Conservation (phyloP, 2,329 filamentous ascomycete genomes). For the Paramyrothecium sp. region DNA sequence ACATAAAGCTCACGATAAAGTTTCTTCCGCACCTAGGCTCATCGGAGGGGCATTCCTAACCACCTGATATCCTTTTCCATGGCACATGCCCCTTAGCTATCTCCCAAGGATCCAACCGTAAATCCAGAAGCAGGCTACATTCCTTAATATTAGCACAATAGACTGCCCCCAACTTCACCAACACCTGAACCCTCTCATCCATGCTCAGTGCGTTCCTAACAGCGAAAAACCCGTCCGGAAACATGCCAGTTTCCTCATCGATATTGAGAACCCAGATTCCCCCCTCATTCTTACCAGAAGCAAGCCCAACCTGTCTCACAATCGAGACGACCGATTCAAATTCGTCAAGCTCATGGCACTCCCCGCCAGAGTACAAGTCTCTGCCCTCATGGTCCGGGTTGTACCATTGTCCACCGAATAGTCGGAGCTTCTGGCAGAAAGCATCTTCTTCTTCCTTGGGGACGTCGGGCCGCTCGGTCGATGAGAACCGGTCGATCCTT, state of each 20-base stretch:
- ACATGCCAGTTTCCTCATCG: slow-evolving; percentile 4
- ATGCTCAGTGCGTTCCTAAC: slow-evolving; percentile 6
- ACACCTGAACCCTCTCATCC: slow-evolving; percentile 6
- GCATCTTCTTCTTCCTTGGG: slow-evolving; percentile 7
- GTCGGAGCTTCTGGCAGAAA: slow-evolving; percentile 6
- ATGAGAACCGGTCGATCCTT: slow-evolving; percentile 7
- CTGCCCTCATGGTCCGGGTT: slow-evolving; percentile 5
- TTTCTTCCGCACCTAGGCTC: too few relatives aligned
- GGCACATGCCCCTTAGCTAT: neutral
- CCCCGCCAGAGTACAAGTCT: slow-evolving; percentile 4
- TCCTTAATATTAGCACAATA: neutral
- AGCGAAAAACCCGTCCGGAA: slow-evolving; percentile 5
- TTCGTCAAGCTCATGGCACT: slow-evolving; percentile 4
- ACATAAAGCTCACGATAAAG: too few relatives aligned
- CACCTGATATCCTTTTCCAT: too few relatives aligned
- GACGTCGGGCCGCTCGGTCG: slow-evolving; percentile 6
- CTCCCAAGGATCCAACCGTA: neutral
- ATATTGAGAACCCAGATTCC: slow-evolving; percentile 6
- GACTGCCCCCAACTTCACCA: slow-evolving; percentile 4
- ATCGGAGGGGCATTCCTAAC: too few relatives aligned
- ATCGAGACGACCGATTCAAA: slow-evolving; percentile 5
- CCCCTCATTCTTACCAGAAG: slow-evolving; percentile 3
- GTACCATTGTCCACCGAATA: slow-evolving; percentile 7
- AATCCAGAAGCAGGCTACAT: neutral
- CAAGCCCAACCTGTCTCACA: slow-evolving; percentile 6